Conservation (phyloP, 352 stramenopile species). For the Peronospora farinosa region DNA sequence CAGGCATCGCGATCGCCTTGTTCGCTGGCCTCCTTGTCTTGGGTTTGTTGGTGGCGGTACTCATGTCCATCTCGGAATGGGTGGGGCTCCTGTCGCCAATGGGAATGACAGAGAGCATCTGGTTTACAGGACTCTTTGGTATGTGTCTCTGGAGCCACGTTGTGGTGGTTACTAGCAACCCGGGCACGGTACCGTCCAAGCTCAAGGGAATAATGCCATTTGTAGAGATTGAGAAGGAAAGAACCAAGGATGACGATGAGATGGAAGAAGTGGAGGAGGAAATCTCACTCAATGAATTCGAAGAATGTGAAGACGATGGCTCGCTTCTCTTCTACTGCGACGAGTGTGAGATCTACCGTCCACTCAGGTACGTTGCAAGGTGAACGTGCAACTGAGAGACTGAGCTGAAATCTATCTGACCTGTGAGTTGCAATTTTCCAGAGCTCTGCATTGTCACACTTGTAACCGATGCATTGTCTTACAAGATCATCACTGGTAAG, state of each 20-base stretch:
- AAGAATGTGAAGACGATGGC: slow-evolving; percentile 65
- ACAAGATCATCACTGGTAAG: slow-evolving; percentile 80
- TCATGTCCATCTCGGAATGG: slow-evolving; percentile 48
- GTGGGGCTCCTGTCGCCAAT: slow-evolving; percentile 46
- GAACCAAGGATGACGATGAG: slow-evolving; percentile 16
- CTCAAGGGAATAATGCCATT: slow-evolving; percentile 21
- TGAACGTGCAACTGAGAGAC: not conserved
- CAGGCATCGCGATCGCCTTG: slow-evolving; percentile 51
- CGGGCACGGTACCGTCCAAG: slow-evolving; percentile 54
- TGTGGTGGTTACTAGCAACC: slow-evolving; percentile 71
- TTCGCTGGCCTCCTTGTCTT: slow-evolving; percentile 58
- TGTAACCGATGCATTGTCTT: slow-evolving; percentile 74
- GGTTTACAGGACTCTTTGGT: slow-evolving; percentile 46
- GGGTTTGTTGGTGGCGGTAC: slow-evolving; percentile 36
- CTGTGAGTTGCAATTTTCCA: slow-evolving; percentile 17
- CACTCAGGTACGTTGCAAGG: slow-evolving; percentile 39
- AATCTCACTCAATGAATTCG: slow-evolving; percentile 59
- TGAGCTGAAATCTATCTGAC: not conserved
- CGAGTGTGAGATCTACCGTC: slow-evolving; percentile 69
- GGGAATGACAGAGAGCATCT: slow-evolving; percentile 37
- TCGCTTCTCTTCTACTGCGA: slow-evolving; percentile 77
- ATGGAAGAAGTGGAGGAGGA: slow-evolving; percentile 52
- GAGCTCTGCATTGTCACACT: slow-evolving; percentile 69
- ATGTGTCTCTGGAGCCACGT: slow-evolving; percentile 74
- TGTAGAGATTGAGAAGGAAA: slow-evolving; percentile 3